Percentiles rank a stretch among this genome's conserved stretches.
These are phyloP conservation scores for Blastocystis hominis DNA, from an alignment of 352 stramenopile genomes.

Conservation along the genomic window DNA sequence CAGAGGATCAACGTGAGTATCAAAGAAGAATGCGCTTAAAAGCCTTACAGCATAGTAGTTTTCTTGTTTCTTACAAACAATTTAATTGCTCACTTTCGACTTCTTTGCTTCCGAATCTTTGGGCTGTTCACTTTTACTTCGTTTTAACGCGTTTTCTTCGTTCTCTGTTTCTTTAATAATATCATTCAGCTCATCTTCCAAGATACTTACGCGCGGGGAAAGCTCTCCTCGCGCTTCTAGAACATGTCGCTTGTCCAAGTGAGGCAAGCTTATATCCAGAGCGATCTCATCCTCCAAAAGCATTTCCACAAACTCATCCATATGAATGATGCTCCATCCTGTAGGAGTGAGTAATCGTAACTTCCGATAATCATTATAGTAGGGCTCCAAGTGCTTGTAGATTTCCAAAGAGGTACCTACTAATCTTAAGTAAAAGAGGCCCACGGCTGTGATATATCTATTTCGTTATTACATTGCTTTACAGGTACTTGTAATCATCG, in stretches of 20 bases:
- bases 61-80: slow-evolving; percentile 3
- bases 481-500: slow-evolving; percentile 83
- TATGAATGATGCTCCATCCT: slow-evolving; percentile 81
- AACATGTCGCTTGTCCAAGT: slow-evolving; percentile 73
- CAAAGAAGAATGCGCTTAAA: slow-evolving; percentile 5
- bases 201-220: slow-evolving; percentile 63
- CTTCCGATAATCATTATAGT: slow-evolving; percentile 90
- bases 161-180: slow-evolving; percentile 58
- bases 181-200: slow-evolving; percentile 69
- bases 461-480: neutral
- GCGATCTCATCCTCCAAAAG: slow-evolving; percentile 81
- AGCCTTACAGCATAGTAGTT: neutral
- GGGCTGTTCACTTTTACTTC: slow-evolving; percentile 11
- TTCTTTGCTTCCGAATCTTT: slow-evolving; percentile 25
- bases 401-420: slow-evolving; percentile 80
- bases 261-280: slow-evolving; percentile 82
- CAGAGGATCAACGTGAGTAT: neutral
- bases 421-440: slow-evolving; percentile 88
- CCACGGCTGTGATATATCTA: slow-evolving; percentile 83
- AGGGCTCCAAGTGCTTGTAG: slow-evolving; percentile 82
- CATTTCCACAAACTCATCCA: slow-evolving; percentile 89
- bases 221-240: slow-evolving; percentile 67
- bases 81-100: neutral
- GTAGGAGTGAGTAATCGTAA: slow-evolving; percentile 67
- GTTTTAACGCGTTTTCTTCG: slow-evolving; percentile 52